phyloP scores from a whole-genome alignment of 2,329 filamentous ascomycete genomes.

The Fusarium stilboides region DNA sequence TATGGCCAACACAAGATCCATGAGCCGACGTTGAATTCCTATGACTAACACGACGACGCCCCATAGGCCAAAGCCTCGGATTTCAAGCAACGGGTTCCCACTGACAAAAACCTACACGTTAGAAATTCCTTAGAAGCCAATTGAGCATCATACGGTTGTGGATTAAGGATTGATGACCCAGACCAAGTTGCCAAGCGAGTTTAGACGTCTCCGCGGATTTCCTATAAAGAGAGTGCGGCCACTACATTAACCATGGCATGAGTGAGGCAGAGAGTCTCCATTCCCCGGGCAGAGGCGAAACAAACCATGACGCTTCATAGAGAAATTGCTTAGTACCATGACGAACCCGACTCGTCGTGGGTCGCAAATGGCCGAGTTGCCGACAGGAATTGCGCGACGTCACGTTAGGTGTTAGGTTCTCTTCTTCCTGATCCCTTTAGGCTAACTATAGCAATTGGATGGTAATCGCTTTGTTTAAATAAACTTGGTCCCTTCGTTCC shows the following conservation, averaged over 20 bases:
- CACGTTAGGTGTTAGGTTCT: constrained; percentile 14
- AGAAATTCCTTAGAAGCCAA: not conserved
- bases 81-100: not conserved
- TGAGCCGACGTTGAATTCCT: constrained; percentile 23
- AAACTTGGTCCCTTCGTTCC: not conserved
- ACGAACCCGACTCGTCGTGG: constrained; percentile 17
- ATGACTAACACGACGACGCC: constrained; percentile 24
- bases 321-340: constrained; percentile 1
- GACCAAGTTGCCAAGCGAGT: constrained; percentile 6
- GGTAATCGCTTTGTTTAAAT: constrained; percentile 5
- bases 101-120: not conserved
- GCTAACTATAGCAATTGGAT: not conserved
- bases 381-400: constrained; percentile 21
- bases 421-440: not conserved
- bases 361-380: constrained; percentile 26
- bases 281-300: not conserved
- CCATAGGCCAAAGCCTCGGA: constrained; percentile 7
- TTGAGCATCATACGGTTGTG: constrained; percentile 18
- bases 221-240: constrained; percentile 11
- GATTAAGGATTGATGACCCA: constrained; percentile 11
- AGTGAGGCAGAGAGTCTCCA: not conserved
- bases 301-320: not conserved
- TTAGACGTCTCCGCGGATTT: constrained; percentile 25
- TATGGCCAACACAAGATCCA: not conserved
- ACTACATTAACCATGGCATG: constrained; percentile 8